A percentile compares a stretch with the other conserved stretches of the same genome.
Evolutionary conservation across 352 stramenopile genomes (phyloP).

Genomic region (Phytophthora nicotianae): DNA sequence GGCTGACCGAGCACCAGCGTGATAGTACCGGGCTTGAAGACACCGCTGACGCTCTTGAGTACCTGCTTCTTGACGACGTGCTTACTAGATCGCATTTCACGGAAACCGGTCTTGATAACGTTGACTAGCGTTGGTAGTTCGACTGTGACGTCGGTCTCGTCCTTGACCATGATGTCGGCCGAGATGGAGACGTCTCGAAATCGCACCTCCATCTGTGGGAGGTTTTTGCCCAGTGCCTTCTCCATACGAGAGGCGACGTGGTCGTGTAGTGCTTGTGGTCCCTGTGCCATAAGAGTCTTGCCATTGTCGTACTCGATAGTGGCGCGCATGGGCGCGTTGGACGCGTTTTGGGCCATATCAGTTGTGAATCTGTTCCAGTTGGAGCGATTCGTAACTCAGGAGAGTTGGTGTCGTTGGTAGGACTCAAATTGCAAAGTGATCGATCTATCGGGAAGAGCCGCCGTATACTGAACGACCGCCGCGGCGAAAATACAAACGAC

Average conservation of each 20-base stretch:
- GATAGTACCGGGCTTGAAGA: constrained; percentile 18
- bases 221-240: constrained; percentile 21
- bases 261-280: constrained; percentile 33
- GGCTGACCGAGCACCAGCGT: constrained; percentile 15
- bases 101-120: constrained; percentile 18
- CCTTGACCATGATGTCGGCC: constrained; percentile 26
- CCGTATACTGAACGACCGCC: background rate
- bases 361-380: background rate
- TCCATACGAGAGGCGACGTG: constrained; percentile 34
- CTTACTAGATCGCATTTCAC: constrained; percentile 31
- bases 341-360: constrained; percentile 1
- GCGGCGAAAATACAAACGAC: too few relatives aligned
- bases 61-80: constrained; percentile 33
- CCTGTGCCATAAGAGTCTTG: constrained; percentile 37
- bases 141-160: constrained; percentile 12
- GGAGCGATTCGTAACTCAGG: background rate
- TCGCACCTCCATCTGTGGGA: background rate
- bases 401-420: constrained; percentile 14
- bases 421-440: constrained; percentile 18
- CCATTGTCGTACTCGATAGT: constrained; percentile 33
- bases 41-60: constrained; percentile 13
- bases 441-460: constrained; percentile 9
- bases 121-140: constrained; percentile 25
- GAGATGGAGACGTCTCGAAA: constrained; percentile 18
- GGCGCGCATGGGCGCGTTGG: background rate